Base-by-base conservation (phyloP, 2,329 filamentous ascomycete genomes). In the Shiraia sp. region DNA sequence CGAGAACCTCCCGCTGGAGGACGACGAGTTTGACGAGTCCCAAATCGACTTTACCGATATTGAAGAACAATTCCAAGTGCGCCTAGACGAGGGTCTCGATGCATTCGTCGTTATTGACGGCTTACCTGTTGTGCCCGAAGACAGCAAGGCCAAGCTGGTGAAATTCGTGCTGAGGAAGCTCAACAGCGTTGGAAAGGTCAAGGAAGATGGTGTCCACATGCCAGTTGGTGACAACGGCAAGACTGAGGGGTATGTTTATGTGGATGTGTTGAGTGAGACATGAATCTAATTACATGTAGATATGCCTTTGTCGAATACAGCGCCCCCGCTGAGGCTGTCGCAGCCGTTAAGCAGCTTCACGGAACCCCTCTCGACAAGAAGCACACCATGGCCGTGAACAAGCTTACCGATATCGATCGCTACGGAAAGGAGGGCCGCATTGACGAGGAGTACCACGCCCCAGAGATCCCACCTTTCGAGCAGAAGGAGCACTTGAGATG, bases 301-400 rank as follows among this genome's bases (percentile, higher is more conserved):
- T 99, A 95, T 67, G 93, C 93, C 45, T 99, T 99, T 68, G 90
- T 99, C 62, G 93, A 99, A 72, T 99, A 92, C 74, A 87, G 90
- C 51, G 90, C 90, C 10, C 80, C 93, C 42, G 89, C 87, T 65
- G 91, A 97, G 76, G 93, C 93, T 19, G 80, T 88, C 42, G 88
- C 88, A 39, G 93, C 92, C 42, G 89, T 91, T 59, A 91, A 95
- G 71, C 83, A 88, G 63, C 86, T 99, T 45, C 85, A 99, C 72
- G 82, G 83, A 62, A 85, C 87, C 5, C 82, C 92, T 31, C 87
- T 99, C 63, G 93, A 99, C 77, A 97, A 95, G 82, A 96, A 86
- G 76, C 91, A 99, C 79, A 96, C 83, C 37, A 83, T 99, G 60
- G 82, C 86, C 52, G 91, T 99, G 61, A 99, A 99, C 83, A 99